phyloP scores from a whole-genome alignment of 2,329 filamentous ascomycete species.

The Diaporthe sp. region DNA sequence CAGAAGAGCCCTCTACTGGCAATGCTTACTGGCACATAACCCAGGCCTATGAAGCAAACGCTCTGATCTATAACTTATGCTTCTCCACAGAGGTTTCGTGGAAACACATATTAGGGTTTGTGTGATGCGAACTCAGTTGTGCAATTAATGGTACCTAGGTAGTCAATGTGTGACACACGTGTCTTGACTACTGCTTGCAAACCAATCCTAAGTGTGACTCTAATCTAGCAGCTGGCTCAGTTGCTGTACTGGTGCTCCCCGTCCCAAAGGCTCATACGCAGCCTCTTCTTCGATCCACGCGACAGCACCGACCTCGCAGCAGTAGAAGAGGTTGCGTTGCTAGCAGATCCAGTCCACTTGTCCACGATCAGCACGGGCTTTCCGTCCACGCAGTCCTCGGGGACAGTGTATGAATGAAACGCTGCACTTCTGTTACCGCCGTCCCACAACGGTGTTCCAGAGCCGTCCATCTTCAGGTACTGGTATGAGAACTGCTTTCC shows the following conservation, averaged over 20 bases:
- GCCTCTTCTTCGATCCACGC: background rate
- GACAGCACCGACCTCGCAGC: background rate
- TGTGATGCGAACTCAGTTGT: too few species aligned
- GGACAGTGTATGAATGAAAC: slow-evolving; percentile 3
- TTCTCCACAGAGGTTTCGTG: too few species aligned
- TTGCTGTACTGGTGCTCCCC: background rate
- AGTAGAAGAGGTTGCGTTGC: background rate
- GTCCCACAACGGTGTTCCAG: background rate
- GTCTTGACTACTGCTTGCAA: too few species aligned
- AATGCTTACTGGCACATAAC: too few species aligned
- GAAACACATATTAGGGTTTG: too few species aligned
- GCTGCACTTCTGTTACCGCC: background rate
- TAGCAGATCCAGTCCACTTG: background rate
- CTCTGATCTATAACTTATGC: too few species aligned
- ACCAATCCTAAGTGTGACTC: too few species aligned
- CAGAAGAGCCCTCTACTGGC: too few species aligned
- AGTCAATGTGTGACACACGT: too few species aligned
- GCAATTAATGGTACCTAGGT: too few species aligned
- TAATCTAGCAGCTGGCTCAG: background rate
- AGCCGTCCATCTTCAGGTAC: slow-evolving; percentile 7
- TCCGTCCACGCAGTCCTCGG: background rate
- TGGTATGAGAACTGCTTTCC: background rate
- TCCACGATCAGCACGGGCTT: background rate
- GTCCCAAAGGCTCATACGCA: background rate
- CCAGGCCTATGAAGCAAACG: too few species aligned